Percentiles rank a stretch among this genome's conserved stretches.
Evolutionary conservation across 2,329 filamentous ascomycete genomes (phyloP).

Genomic region (Colletotrichum tofieldiae): DNA sequence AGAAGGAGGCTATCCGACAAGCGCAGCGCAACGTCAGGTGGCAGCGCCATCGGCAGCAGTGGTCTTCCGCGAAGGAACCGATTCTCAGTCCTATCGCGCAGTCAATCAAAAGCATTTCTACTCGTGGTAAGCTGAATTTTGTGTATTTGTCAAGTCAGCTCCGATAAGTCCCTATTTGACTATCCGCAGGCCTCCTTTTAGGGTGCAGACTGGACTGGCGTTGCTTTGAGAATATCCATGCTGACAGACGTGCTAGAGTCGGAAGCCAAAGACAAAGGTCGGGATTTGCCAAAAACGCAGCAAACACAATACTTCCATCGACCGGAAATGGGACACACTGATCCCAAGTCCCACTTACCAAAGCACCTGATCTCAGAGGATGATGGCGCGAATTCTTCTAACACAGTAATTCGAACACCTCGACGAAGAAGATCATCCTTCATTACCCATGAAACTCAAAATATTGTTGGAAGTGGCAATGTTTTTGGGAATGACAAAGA

Average conservation of each 20-base stretch:
- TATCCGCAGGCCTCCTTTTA: background rate
- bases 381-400: slow-evolving; percentile 49
- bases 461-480: background rate
- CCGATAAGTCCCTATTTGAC: background rate
- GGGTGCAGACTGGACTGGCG: background rate
- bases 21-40: slow-evolving; percentile 57
- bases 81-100: slow-evolving; percentile 65
- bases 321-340: slow-evolving; percentile 20
- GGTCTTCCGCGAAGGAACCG: slow-evolving; percentile 68
- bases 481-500: background rate
- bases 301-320: slow-evolving; percentile 38
- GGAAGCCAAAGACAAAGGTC: background rate
- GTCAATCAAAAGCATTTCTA: slow-evolving; percentile 48
- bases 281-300: background rate
- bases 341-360: slow-evolving; percentile 28
- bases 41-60: slow-evolving; percentile 62
- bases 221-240: background rate
- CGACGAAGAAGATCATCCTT: slow-evolving; percentile 45
- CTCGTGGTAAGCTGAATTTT: slow-evolving; percentile 34
- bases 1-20: slow-evolving; percentile 56
- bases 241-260: slow-evolving; percentile 20
- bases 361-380: slow-evolving; percentile 33
- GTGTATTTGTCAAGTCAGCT: background rate
- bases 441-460: background rate
- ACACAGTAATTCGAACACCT: slow-evolving; percentile 57